phyloP scores from a whole-genome alignment of 768 basidiomycete species.

The Hygrophorus russula region DNA sequence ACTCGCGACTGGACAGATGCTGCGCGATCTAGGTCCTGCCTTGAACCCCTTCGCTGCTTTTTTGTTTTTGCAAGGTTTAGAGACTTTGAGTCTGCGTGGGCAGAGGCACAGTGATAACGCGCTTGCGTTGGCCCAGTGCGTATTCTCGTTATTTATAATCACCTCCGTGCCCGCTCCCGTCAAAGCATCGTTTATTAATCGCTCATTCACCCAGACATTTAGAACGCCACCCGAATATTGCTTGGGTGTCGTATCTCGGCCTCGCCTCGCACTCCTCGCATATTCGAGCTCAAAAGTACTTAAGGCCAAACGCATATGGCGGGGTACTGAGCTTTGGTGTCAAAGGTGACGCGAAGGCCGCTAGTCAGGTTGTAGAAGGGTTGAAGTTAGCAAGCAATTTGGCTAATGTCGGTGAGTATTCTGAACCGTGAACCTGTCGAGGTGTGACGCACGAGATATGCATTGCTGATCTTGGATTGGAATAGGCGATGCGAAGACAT shows the following conservation, averaged over 20 bases:
- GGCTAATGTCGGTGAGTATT: constrained; percentile 52
- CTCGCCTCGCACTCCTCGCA: constrained; percentile 52
- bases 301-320: constrained; percentile 47
- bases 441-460: not conserved
- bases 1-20: constrained; percentile 22
- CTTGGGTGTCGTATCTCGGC: constrained; percentile 76
- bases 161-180: not conserved
- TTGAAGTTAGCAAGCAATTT: constrained; percentile 62
- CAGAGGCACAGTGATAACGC: constrained; percentile 67
- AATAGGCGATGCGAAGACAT: constrained; percentile 61
- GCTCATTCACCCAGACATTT: constrained; percentile 33
- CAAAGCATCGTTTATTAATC: not conserved
- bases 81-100: constrained; percentile 62
- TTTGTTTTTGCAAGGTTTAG: constrained; percentile 67
- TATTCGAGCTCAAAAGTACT: constrained; percentile 39
- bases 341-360: constrained; percentile 35
- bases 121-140: constrained; percentile 48
- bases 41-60: constrained; percentile 68
- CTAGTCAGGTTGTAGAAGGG: constrained; percentile 47
- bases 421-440: not conserved
- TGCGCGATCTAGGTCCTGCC: constrained; percentile 56
- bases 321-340: constrained; percentile 75
- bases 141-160: not conserved
- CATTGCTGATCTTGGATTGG: not conserved
- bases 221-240: constrained; percentile 49